Evolutionary conservation across 768 basidiomycete species (phyloP).

Genomic region (Lentinula raphanica): DNA sequence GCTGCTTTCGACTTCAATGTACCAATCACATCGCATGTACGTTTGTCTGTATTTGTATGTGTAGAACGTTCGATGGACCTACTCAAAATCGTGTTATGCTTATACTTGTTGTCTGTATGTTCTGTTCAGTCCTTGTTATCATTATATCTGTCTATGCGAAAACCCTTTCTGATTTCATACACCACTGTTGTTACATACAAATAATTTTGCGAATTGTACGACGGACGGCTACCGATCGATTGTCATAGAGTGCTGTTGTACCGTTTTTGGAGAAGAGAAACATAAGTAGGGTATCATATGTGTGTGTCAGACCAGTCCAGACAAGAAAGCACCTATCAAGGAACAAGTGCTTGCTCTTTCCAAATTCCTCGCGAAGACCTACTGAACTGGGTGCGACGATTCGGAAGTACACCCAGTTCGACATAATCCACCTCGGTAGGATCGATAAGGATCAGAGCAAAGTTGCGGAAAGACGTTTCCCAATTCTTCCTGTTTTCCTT

Average conservation of each 20-base stretch:
- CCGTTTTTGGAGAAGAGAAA: no score
- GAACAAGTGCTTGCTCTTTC: constrained; percentile 59
- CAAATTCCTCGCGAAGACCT: constrained; percentile 42
- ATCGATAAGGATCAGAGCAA: constrained; percentile 69
- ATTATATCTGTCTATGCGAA: no score
- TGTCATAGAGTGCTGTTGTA: no score
- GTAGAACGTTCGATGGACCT: no score
- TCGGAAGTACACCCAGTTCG: constrained; percentile 52
- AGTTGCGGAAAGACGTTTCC: constrained; percentile 56
- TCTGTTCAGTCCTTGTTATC: no score
- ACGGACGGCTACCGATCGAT: no score
- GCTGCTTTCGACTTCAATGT: neutral
- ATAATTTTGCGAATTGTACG: no score
- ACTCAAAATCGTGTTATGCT: no score
- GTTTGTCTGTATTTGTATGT: neutral
- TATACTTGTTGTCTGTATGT: neutral
- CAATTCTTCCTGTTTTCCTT: constrained; percentile 41
- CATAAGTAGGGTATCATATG: no score
- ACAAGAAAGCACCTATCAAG: constrained; percentile 32
- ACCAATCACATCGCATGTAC: neutral
- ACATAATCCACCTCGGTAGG: constrained; percentile 65
- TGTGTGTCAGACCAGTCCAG: no score
- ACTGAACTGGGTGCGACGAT: constrained; percentile 53
- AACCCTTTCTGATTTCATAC: no score
- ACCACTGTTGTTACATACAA: no score